Evolutionary conservation across 805 yeast genomes (phyloP).

Genomic region (Ogataea philodendri): DNA sequence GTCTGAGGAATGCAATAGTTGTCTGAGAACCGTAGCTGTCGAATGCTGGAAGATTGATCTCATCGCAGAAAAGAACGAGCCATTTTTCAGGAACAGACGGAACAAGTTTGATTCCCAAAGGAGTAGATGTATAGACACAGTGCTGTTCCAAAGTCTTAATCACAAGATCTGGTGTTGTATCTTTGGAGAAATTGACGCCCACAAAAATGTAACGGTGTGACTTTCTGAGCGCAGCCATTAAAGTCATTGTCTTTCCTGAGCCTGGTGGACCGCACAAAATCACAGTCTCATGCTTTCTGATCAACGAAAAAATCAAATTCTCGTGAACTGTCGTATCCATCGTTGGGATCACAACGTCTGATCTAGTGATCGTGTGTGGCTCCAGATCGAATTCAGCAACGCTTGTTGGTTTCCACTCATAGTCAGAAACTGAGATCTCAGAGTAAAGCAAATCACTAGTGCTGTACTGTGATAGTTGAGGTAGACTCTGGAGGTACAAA

Average conservation of each 20-base stretch:
- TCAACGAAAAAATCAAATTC: conserved; percentile 50
- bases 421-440: conserved; percentile 43
- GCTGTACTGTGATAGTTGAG: conserved; percentile 18
- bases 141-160: conserved; percentile 67
- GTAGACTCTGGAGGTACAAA: conserved; percentile 24
- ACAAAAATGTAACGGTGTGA: conserved; percentile 58
- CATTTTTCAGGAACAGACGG: conserved; percentile 65
- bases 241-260: conserved; percentile 92
- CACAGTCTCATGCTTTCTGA: conserved; percentile 57
- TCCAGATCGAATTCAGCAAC: conserved; percentile 50
- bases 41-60: conserved; percentile 73
- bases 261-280: conserved; percentile 96
- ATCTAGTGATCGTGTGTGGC: conserved; percentile 54
- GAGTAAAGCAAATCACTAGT: conserved; percentile 37
- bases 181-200: conserved; percentile 80
- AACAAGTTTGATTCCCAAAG: conserved; percentile 50
- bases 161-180: conserved; percentile 61
- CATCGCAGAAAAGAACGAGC: conserved; percentile 88
- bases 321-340: conserved; percentile 73
- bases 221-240: conserved; percentile 62
- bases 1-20: conserved; percentile 70
- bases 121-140: conserved; percentile 56
- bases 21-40: conserved; percentile 75
- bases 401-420: conserved; percentile 46
- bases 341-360: conserved; percentile 74